Evolutionary conservation across 192 early-diverging fungal genomes (phyloP), one percentile per base, ranked within the genome.

Genomic region (Dimargaris cristalligena): DNA sequence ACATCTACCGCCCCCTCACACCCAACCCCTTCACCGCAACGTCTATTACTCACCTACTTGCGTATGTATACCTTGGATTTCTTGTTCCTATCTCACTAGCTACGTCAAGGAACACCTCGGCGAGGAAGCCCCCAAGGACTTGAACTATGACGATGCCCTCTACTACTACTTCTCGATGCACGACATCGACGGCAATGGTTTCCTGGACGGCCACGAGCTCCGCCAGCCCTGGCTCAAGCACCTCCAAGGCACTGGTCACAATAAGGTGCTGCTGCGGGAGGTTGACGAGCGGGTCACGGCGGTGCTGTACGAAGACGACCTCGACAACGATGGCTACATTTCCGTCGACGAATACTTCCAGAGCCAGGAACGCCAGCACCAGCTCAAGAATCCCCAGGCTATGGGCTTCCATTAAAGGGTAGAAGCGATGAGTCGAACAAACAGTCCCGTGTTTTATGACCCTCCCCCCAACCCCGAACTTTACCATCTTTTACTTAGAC

Each of bases 121-220:
- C 33, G 62, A 75, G 48, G 10, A 48, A 9, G 47, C n/a, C 47
- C 69, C 72, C 25, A 60, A 65, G 13, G 62, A 71, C 35, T 38
- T 76, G 62, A 52, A 66, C 0, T 74, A 76, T 11, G 73, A 79
- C 41, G 79, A 85, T n/a, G 80, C 81, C 55, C 59, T 85, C 18
- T 80, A 75, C 65, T 83, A 80, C 64, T 66, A 85, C 61, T 89
- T 89, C 63, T 68, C 84, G 6, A 44, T 85, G 48, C 83, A 87
- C 62, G 88, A 90, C 63, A 64, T 62, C 29, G 84, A 90, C 64
- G 72, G 78, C 57, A 84, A 87, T 63, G 75, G 76, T 9, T 67
- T 78, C 48, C 65, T 90, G 50, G 88, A 90, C 67, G 88, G 88
- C 1, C 81, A 87, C 59, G 88, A 90, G 62, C 72, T 90, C 33